Percentiles rank a stretch among this genome's conserved stretches.
Conservation (phyloP, 2,329 filamentous ascomycete genomes). For the Acrocalymma vagum region DNA sequence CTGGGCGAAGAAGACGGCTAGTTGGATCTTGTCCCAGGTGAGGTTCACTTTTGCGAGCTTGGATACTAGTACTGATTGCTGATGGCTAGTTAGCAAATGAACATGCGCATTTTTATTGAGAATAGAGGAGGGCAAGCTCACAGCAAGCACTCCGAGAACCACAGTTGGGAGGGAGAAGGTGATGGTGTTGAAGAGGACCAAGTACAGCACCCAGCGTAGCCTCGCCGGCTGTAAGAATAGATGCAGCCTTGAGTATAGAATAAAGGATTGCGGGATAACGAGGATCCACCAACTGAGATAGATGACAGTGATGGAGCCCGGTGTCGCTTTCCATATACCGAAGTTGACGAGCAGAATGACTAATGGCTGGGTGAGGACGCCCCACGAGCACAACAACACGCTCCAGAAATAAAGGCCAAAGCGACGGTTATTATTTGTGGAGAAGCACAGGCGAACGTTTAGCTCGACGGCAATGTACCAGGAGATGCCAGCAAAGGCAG, state of each 20-base stretch:
- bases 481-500: conserved; percentile 30
- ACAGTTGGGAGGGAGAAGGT: conserved; percentile 62
- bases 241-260: conserved; percentile 69
- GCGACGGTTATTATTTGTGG: too few relatives aligned
- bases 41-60: conserved; percentile 16
- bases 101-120: too few relatives aligned
- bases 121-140: conserved; percentile 29
- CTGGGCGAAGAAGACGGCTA: conserved; percentile 50
- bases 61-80: conserved; percentile 14
- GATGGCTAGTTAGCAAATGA: too few relatives aligned
- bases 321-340: conserved; percentile 52
- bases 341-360: conserved; percentile 53
- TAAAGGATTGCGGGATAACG: conserved; percentile 67
- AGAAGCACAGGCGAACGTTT: conserved; percentile 51
- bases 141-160: conserved; percentile 60
- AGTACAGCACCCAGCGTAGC: conserved; percentile 54
- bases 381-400: conserved; percentile 29
- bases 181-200: conserved; percentile 65
- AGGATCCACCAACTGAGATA: conserved; percentile 65
- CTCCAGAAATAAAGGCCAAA: conserved; percentile 60
- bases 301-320: conserved; percentile 50
- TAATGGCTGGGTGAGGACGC: conserved; percentile 48
- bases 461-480: conserved; percentile 52
- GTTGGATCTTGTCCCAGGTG: conserved; percentile 50
- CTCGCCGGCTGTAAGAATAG: conserved; percentile 56